These are phyloP conservation scores for Aspergillus calidoustus DNA, from an alignment of 2,329 filamentous ascomycete species.

Conservation along the genomic window DNA sequence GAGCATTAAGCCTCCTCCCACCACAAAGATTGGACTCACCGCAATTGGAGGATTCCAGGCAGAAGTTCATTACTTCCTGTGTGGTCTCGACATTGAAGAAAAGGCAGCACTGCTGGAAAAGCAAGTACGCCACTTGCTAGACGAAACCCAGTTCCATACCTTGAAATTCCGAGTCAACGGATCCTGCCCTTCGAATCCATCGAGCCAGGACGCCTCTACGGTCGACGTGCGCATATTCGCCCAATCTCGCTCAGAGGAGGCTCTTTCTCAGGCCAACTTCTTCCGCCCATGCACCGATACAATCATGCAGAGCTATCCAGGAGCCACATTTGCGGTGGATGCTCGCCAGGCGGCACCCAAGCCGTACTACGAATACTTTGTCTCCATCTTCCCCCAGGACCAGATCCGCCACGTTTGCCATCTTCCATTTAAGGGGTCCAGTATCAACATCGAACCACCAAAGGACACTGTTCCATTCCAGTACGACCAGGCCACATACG, in stretches of 20 bases:
- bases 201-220: constrained; percentile 33
- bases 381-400: constrained; percentile 23
- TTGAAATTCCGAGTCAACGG: constrained; percentile 26
- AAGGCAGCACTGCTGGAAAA: constrained; percentile 43
- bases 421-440: constrained; percentile 15
- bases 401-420: constrained; percentile 17
- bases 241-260: constrained; percentile 44
- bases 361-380: constrained; percentile 27
- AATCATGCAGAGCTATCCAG: constrained; percentile 34
- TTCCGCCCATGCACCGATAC: constrained; percentile 29
- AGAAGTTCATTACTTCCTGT: constrained; percentile 45
- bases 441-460: constrained; percentile 4
- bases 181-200: constrained; percentile 25
- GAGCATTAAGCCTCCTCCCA: constrained; percentile 47
- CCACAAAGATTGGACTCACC: constrained; percentile 51
- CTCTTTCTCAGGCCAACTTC: constrained; percentile 27
- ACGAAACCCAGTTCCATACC: constrained; percentile 18
- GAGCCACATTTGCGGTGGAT: constrained; percentile 26
- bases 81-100: constrained; percentile 43
- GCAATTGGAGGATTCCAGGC: constrained; percentile 46
- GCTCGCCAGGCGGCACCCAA: constrained; percentile 20
- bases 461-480: constrained; percentile 11
- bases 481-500: constrained; percentile 19
- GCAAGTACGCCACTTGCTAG: constrained; percentile 42
- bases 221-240: constrained; percentile 43